phyloP scores from a whole-genome alignment of 495 filamentous ascomycete genomes.

The Aspergillus haitiensis region DNA sequence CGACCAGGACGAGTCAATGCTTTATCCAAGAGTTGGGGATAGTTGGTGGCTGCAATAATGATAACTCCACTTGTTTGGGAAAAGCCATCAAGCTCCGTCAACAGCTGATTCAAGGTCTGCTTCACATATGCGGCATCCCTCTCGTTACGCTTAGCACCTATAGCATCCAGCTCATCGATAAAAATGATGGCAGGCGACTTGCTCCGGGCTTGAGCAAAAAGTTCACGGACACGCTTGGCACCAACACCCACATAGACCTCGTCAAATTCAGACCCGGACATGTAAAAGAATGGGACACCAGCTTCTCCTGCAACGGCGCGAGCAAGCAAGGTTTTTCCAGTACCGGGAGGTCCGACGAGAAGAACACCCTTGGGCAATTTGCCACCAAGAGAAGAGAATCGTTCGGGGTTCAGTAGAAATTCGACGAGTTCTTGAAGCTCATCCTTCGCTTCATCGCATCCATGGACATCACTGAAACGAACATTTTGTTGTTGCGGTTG shows the following conservation, averaged over 20 bases:
- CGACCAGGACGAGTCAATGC: conserved; percentile 91
- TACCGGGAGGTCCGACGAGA: conserved; percentile 92
- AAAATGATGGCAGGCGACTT: conserved; percentile 97
- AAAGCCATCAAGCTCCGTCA: conserved; percentile 98
- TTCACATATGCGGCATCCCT: conserved; percentile 95
- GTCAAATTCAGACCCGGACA: conserved; percentile 98
- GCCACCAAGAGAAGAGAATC: conserved; percentile 87
- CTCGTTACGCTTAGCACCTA: conserved; percentile 90
- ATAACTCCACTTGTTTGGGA: conserved; percentile 92
- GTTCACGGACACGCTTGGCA: conserved; percentile 93
- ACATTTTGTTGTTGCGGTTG: conserved; percentile 87
- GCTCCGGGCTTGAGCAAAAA: conserved; percentile 82
- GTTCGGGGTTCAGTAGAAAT: conserved; percentile 87
- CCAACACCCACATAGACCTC: conserved; percentile 98
- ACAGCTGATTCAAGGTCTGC: conserved; percentile 94
- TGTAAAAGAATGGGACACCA: conserved; percentile 98
- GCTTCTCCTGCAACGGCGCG: conserved; percentile 96
- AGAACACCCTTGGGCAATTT: conserved; percentile 97
- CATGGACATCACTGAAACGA: conserved; percentile 92
- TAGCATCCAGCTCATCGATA: conserved; percentile 96
- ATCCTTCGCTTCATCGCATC: conserved; percentile 97
- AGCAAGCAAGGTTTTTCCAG: conserved; percentile 96
- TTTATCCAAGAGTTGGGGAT: conserved; percentile 90
- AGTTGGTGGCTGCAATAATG: conserved; percentile 93
- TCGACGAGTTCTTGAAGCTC: conserved; percentile 96